A percentile compares a stretch with the other conserved stretches of the same genome.
Evolutionary conservation across 345 rosid genomes (phyloP).

Genomic region (Raphanus sativus): DNA sequence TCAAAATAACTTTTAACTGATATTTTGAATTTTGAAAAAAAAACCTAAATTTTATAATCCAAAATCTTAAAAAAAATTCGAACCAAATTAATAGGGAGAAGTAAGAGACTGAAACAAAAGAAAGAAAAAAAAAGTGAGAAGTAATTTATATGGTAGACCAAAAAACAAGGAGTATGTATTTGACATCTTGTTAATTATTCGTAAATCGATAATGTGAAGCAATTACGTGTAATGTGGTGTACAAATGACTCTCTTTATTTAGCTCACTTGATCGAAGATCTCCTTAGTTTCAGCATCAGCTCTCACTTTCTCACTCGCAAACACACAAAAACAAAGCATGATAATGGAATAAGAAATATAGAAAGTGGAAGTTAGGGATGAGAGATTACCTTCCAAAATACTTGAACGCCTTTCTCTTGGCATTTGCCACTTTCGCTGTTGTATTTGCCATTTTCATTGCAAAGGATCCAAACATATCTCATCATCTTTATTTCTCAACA

Average conservation of each 20-base stretch:
- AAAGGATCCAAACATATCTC: conserved; percentile 17
- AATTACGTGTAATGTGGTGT: not conserved
- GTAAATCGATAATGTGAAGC: not conserved
- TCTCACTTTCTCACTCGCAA: not conserved
- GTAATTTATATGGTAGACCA: not conserved
- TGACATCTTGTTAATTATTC: not conserved
- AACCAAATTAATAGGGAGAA: not conserved
- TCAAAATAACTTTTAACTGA: not conserved
- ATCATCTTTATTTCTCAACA: conserved; percentile 34
- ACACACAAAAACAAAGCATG: not conserved
- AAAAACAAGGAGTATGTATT: conserved; percentile 4
- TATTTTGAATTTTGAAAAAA: not conserved
- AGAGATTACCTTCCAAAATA: conserved; percentile 31
- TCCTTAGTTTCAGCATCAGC: conserved; percentile 27
- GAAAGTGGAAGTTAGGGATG: conserved; percentile 19
- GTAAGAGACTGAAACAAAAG: not conserved
- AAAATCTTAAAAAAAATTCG: not conserved
- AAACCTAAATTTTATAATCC: not conserved
- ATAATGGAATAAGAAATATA: not conserved
- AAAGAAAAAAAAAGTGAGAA: not conserved
- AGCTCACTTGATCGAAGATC: conserved; percentile 11
- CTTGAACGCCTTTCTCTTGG: conserved; percentile 38
- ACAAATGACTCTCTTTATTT: not conserved
- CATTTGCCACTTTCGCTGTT: conserved; percentile 32
- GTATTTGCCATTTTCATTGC: conserved; percentile 33